phyloP scores from a whole-genome alignment of 1,139 yeast species.

The Casaregolazyma suthepensis region DNA sequence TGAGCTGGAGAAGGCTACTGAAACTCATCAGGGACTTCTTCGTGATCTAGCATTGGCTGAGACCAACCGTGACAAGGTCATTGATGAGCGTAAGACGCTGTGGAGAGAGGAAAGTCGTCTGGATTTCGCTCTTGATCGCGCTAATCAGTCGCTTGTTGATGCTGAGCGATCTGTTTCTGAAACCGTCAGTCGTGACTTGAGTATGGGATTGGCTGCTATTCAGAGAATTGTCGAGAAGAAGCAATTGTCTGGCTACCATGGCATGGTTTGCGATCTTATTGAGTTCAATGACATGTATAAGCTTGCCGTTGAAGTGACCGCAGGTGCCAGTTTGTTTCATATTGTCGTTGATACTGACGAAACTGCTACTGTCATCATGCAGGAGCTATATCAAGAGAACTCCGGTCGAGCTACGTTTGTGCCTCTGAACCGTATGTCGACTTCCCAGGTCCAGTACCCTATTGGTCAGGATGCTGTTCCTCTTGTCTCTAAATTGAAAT shows the following conservation, averaged over 20 bases:
- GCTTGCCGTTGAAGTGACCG: conserved; percentile 81
- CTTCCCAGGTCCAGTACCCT: conserved; percentile 44
- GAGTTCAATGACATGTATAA: conserved; percentile 76
- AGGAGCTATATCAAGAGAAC: conserved; percentile 62
- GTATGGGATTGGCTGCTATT: conserved; percentile 66
- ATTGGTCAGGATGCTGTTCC: conserved; percentile 55
- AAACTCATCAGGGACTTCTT: conserved; percentile 25
- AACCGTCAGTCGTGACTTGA: conserved; percentile 50
- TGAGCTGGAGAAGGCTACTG: conserved; percentile 31
- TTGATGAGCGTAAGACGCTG: conserved; percentile 61
- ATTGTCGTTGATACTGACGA: conserved; percentile 84
- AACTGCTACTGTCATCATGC: conserved; percentile 75
- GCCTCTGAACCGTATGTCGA: conserved; percentile 70
- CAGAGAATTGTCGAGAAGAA: conserved; percentile 46
- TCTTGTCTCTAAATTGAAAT: conserved; percentile 64
- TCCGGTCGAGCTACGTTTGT: conserved; percentile 86
- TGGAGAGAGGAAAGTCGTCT: conserved; percentile 78
- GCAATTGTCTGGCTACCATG: conserved; percentile 61
- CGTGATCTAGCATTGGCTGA: conserved; percentile 16
- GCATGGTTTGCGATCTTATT: conserved; percentile 80
- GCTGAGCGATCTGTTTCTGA: conserved; percentile 59
- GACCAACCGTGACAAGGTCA: conserved; percentile 31
- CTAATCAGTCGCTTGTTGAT: conserved; percentile 36
- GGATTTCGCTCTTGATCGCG: conserved; percentile 50
- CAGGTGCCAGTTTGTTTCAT: conserved; percentile 81